These are phyloP conservation scores for Apiospora rasikravindrae DNA, from an alignment of 2,329 filamentous ascomycete genomes.

Conservation along the genomic window DNA sequence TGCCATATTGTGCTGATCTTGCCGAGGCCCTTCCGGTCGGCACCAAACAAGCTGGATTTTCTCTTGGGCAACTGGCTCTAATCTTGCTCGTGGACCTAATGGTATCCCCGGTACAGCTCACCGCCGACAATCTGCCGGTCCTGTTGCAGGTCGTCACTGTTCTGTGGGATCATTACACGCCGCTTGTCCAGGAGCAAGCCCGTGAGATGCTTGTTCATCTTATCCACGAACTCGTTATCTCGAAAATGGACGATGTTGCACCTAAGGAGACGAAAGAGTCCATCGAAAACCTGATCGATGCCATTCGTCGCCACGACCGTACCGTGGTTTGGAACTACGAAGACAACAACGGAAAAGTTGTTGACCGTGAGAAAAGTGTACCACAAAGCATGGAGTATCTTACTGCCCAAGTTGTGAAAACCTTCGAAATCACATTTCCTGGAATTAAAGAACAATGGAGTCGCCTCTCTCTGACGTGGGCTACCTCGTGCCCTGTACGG, in stretches of 20 bases:
- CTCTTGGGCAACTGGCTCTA: slow-evolving; percentile 88
- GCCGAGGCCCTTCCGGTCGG: slow-evolving; percentile 79
- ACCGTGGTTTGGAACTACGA: slow-evolving; percentile 94
- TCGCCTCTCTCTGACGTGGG: slow-evolving; percentile 89
- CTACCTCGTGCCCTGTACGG: slow-evolving; percentile 92
- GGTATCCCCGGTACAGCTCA: slow-evolving; percentile 85
- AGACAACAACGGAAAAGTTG: slow-evolving; percentile 81
- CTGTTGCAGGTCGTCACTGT: slow-evolving; percentile 91
- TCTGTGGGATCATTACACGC: slow-evolving; percentile 96
- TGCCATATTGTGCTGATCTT: slow-evolving; percentile 92
- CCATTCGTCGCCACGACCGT: slow-evolving; percentile 81
- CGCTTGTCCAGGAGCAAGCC: slow-evolving; percentile 93
- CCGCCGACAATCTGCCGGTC: slow-evolving; percentile 79
- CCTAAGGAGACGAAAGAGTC: slow-evolving; percentile 68
- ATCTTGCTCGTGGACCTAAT: slow-evolving; percentile 96
- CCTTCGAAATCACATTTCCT: slow-evolving; percentile 84
- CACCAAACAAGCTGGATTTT: slow-evolving; percentile 91
- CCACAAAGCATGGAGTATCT: slow-evolving; percentile 87
- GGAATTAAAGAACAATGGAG: slow-evolving; percentile 91
- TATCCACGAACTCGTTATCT: slow-evolving; percentile 92
- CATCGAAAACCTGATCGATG: slow-evolving; percentile 88
- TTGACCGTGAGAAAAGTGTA: slow-evolving; percentile 78
- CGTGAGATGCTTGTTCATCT: slow-evolving; percentile 97
- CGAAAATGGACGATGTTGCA: slow-evolving; percentile 72
- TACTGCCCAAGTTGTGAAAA: slow-evolving; percentile 79